A percentile compares a stretch with the other conserved stretches of the same genome.
Evolutionary conservation across 1,139 yeast species (phyloP).

Genomic region (Yamadazyma dendronema): DNA sequence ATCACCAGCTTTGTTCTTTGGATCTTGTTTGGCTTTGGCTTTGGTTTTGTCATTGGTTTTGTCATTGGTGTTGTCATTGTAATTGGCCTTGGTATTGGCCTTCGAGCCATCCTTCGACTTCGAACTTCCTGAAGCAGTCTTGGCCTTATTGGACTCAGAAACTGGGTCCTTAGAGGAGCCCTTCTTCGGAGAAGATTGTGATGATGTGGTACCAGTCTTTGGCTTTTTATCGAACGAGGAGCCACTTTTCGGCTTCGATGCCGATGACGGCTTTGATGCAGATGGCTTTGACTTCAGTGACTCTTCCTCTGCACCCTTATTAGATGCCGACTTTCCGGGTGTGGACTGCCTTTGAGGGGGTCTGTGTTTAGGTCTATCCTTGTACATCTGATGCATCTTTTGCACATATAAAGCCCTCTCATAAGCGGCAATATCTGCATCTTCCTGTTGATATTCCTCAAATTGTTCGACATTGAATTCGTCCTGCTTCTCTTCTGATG

Average conservation of each 20-base stretch:
- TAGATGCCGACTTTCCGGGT: background rate
- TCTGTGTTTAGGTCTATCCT: slow-evolving; percentile 3
- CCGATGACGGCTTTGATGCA: too few relatives aligned
- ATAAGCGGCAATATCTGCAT: slow-evolving; percentile 11
- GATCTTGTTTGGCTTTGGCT: background rate
- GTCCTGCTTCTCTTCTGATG: slow-evolving; percentile 7
- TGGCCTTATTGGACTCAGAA: slow-evolving; percentile 1
- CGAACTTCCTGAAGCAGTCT: background rate
- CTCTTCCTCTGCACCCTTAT: background rate
- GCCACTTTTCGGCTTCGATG: too few relatives aligned
- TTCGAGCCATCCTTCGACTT: background rate
- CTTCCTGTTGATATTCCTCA: slow-evolving; percentile 12
- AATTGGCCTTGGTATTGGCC: too few relatives aligned
- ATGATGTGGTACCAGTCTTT: too few relatives aligned
- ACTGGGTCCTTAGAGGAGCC: background rate
- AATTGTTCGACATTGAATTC: slow-evolving; percentile 13
- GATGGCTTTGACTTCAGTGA: background rate
- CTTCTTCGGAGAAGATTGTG: too few relatives aligned
- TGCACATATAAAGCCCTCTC: slow-evolving; percentile 13
- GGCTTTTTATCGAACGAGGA: too few relatives aligned
- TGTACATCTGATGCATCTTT: slow-evolving; percentile 7
- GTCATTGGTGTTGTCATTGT: too few relatives aligned
- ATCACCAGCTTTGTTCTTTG: background rate
- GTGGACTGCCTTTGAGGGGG: slow-evolving; percentile 6
- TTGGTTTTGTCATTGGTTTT: too few relatives aligned